Base-by-base conservation (phyloP, 106 monocot species). In the Dendrobium huoshanense region DNA sequence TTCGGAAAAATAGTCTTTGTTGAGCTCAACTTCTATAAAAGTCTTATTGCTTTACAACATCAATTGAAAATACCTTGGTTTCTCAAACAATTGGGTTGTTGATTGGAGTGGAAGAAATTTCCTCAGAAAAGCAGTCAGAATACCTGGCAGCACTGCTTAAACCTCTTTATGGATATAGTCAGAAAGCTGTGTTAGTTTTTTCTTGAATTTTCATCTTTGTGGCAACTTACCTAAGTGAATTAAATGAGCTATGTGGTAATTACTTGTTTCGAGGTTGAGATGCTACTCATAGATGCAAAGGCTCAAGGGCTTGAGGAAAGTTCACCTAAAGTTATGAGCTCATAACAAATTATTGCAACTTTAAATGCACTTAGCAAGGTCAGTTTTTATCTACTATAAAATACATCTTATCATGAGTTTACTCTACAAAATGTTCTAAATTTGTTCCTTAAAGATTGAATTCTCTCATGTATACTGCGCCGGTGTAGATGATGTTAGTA, bases 281-380 rank as follows among this genome's bases (percentile, higher is more conserved):
- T 78, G 48, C 56, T 95, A 59, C 84, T 95, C 65, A 74, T 82
- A 33, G 85, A 94, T 81, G 72, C 85, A 40, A 94, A 91, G 75
- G 41, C 47, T 84, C 85, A 81, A 55, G 73, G 78, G 43, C 81
- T 92, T 54, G 94, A 92, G 65, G 97, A 95, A 82, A 89, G 83
- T 77, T 91, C 92, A 4, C 51, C 85, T 79, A 91, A 85, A 80
- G 85, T 89, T 82, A 48, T 91, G 33, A 85, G 82, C 42, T 74
- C 94, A 17, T 89, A 92, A 78, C 92, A 92, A 83, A 91, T 95
- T 65, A 92, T 92, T 31, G 84, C 85, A 83, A 94, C 97, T 27
- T 85, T 95, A 77, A 92, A 91, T 95, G 92, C 92, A 82, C 86
- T 98, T 41, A 94, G 94, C 94, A 98, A 98, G 97, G 97, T 98